Evolutionary conservation across 768 basidiomycete species (phyloP).

Genomic region (Nevesoporus exiguus): DNA sequence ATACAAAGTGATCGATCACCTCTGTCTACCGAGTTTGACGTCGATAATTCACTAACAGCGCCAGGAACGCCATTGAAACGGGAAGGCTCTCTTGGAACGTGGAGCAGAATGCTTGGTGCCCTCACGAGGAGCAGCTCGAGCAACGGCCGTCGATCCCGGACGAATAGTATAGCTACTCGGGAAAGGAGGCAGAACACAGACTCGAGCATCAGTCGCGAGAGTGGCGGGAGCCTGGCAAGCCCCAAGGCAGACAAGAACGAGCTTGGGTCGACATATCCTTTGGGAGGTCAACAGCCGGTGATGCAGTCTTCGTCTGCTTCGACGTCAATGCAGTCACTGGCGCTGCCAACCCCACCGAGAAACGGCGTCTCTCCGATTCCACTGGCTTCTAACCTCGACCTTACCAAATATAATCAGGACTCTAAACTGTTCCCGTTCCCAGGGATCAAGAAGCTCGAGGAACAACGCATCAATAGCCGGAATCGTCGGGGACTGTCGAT

Average conservation of each 20-base stretch:
- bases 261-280: slow-evolving; percentile 35
- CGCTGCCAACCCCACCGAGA: slow-evolving; percentile 51
- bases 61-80: slow-evolving; percentile 53
- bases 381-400: slow-evolving; percentile 63
- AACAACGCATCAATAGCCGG: slow-evolving; percentile 55
- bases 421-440: slow-evolving; percentile 89
- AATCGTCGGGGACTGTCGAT: slow-evolving; percentile 49
- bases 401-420: slow-evolving; percentile 62
- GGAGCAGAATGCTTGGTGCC: slow-evolving; percentile 64
- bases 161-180: slow-evolving; percentile 69
- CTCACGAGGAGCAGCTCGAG: slow-evolving; percentile 65
- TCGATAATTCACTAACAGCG: slow-evolving; percentile 44
- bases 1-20: slow-evolving; percentile 62
- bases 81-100: slow-evolving; percentile 54
- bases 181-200: slow-evolving; percentile 68
- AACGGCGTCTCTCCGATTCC: slow-evolving; percentile 76
- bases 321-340: slow-evolving; percentile 54
- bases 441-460: slow-evolving; percentile 75
- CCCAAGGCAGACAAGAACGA: slow-evolving; percentile 56
- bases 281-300: slow-evolving; percentile 48
- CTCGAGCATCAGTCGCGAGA: slow-evolving; percentile 72
- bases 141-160: slow-evolving; percentile 71
- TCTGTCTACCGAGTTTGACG: slow-evolving; percentile 44
- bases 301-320: slow-evolving; percentile 69
- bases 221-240: slow-evolving; percentile 66